A percentile compares a stretch with the other conserved stretches of the same genome.
These are phyloP conservation scores for Hyparrhenia diplandra DNA, from an alignment of 176 grass and related monocot genomes.

Conservation along the genomic window DNA sequence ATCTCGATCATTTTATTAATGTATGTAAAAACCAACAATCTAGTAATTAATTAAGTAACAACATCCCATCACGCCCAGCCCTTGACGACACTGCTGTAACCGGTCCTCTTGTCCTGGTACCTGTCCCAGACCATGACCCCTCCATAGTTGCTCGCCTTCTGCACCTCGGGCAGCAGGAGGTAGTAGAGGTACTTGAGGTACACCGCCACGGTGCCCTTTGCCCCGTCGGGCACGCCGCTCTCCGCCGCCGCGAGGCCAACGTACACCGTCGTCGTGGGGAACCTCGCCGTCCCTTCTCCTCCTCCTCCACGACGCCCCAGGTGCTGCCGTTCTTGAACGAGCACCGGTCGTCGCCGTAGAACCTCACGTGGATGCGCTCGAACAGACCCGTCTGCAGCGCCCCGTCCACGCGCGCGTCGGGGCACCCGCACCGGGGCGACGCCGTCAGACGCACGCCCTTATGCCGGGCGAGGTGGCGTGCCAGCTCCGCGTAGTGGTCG, in stretches of 20 bases:
- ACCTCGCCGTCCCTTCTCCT: slow-evolving; percentile 20
- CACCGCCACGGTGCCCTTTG: not conserved
- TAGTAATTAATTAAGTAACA: too few species aligned
- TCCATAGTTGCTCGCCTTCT: not conserved
- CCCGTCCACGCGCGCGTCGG: slow-evolving; percentile 18
- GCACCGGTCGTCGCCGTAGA: slow-evolving; percentile 56
- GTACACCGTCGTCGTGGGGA: not conserved
- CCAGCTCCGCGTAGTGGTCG: slow-evolving; percentile 19
- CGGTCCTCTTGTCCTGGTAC: not conserved
- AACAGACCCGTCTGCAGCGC: slow-evolving; percentile 49
- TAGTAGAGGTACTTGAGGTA: slow-evolving; percentile 14
- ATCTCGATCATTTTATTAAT: too few species aligned
- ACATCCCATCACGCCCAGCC: not conserved
- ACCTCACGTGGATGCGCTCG: slow-evolving; percentile 59
- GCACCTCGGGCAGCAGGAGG: not conserved
- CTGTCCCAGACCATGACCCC: not conserved
- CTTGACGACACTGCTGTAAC: not conserved
- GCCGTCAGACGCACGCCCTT: slow-evolving; percentile 24
- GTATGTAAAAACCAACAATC: too few species aligned
- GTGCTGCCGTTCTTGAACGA: not conserved
- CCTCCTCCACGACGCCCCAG: not conserved
- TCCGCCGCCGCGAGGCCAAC: not conserved
- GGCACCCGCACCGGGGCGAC: slow-evolving; percentile 48
- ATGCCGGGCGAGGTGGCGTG: not conserved
- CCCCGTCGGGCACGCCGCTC: not conserved